Base-by-base conservation (phyloP, 768 basidiomycete species). In the Pleurotus platypus region DNA sequence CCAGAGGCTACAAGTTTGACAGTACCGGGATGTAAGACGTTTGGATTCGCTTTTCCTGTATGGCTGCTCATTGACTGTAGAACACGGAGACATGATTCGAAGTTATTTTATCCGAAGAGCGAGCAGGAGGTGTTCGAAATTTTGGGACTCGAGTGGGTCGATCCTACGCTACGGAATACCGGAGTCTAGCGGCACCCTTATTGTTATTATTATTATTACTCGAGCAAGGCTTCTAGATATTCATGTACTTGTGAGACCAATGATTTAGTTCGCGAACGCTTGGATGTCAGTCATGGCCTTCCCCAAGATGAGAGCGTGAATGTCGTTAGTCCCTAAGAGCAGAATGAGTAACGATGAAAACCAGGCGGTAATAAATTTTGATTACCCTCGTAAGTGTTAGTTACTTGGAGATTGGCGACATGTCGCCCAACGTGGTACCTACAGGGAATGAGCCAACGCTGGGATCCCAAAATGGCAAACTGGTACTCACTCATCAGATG, bases 391-490 rank as follows among this genome's bases (percentile, higher is more conserved):
- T 97, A 97, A 0, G 94, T 98, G 63, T 94, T 94, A 6, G 93
- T 87, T n/a, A 98, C 89, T 67, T 98, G 95, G 58, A 97, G 68
- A 70, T 98, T 98, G 0, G 90, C 90, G 7, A 92, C 94, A 74
- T 98, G 95, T 35, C 96, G 76, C n/a, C 92, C 92, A 55, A 98
- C 86, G 66, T 94, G 92, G 66, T 94, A 97, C 69, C 92, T 94
- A 49, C 20, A 35, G 26, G 43, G 16, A 58, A 15, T n/a, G 13
- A 58, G 27, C 4, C 15, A 48, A 43, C 5, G 20, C 15, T 15
- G 0, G 2, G 49, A 20, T 16, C 24, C 24, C 30, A 22, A 30
- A 37, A 43, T 4, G 49, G 59, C n/a, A 61, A 46, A 55, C 51
- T 56, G 57, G 8, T 35, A 77, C 87, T 65, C 63, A 96, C 91